Base-by-base conservation (phyloP, 2,329 filamentous ascomycete species). In the Ceratocystis eucalypticola region DNA sequence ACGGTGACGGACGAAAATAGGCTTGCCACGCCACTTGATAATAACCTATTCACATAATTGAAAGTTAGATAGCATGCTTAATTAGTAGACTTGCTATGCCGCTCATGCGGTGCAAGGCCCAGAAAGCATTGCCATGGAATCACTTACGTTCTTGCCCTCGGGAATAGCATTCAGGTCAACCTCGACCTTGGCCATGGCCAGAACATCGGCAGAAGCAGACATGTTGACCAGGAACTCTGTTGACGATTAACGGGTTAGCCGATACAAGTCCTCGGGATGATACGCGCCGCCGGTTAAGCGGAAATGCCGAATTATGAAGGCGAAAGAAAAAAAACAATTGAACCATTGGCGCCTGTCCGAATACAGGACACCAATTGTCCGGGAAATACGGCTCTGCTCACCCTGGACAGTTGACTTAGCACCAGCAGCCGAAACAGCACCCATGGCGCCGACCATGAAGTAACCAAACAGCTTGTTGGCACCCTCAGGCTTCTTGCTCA, bases 1-100 rank as follows among this genome's bases (percentile, higher is more conserved):
- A 76, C 94, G 91, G 88, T 99, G 94, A 78, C 94, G 92, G 85
- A 99, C 91, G 84, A 99, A 99, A 77, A 99, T 91, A 78, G 94
- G 94, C 89, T 99, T 99, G 78, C 94, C 94, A 83, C 94, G 89
- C 94, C 94, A 99, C 83, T 99, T 99, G 84, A 99, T 96, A 78
- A 99, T 95, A 77, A 99, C 88, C 88, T 92, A 74, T 64, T 25
- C 61, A 59, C 68, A 45, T n/a, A 17, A n/a, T 48, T 30, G 2
- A 5, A 15, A 20, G 62, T 67, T 67, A 61, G 53, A 50, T 33
- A 44, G 10, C 33, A 28, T 25, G 22, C 20, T 45, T 7, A 46
- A 46, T 41, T 41, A 30, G 5, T 20, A 25, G 50, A 48, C 48
- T 20, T 55, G 30, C 28, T 5, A 33, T 12, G 33, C 22, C 8